Evolutionary conservation across 2,329 filamentous ascomycete genomes (phyloP), one percentile per base, ranked within the genome.

Genomic region (Akanthomyces muscarius): DNA sequence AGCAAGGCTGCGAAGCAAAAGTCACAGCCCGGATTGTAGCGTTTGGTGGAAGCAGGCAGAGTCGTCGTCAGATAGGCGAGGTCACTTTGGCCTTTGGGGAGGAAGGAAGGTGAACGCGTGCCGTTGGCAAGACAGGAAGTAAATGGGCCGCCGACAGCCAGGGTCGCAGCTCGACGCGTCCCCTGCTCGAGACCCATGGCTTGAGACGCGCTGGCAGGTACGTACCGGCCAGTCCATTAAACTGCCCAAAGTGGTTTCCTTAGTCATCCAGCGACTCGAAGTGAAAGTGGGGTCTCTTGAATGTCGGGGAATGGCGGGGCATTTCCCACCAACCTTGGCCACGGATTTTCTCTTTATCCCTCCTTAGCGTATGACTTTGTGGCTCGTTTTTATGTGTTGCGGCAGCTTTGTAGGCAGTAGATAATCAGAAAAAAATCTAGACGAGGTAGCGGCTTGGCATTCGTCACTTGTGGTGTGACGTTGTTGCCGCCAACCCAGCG

Each of bases 131-230:
- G 33, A 36, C 23, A 38, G 42, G 25, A 14, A 18, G n/a, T 25
- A 11, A 45, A 8, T 36, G 30, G 21, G 41, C 44, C 36, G 23
- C 44, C 36, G 23, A 36, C 25, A n/a, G n/a, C 57, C 23, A 51
- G 57, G 57, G 48, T 52, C 57, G 47, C 57, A 45, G 25, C 36
- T 52, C 57, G 57, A 60, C 57, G 57, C 57, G 57, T 60, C 57
- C 56, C 55, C 53, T 30, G 18, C 33, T 18, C 23, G 21, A 13
- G 51, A 45, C 30, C 30, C 21, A 36, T 21, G n/a, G 51, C 52
- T 18, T 10, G 36, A 18, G 47, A 60, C 57, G 57, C 57, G 57
- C 55, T 33, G 57, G 18, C 45, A 44, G 47, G 57, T 52, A 52
- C 57, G 36, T 51, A 48, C 55, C 52, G 33, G 16, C 36, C 18